A percentile compares a stretch with the other conserved stretches of the same genome.
These are phyloP conservation scores for Cudoniella acicularis DNA, from an alignment of 495 filamentous ascomycete species.

Conservation along the genomic window DNA sequence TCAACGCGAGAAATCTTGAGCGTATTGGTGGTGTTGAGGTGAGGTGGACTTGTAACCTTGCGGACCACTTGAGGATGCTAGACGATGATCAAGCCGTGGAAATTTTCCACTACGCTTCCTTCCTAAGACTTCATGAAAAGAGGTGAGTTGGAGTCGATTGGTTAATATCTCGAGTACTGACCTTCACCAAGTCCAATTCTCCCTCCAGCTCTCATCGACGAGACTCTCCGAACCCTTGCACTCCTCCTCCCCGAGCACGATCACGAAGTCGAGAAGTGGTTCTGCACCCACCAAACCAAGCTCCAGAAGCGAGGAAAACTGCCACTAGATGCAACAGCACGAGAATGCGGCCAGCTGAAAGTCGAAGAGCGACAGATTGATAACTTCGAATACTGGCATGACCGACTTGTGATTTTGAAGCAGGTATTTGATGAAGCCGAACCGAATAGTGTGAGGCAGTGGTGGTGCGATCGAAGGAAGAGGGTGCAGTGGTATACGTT, in stretches of 20 bases:
- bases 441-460: constrained; percentile 30
- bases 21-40: constrained; percentile 35
- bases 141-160: background rate
- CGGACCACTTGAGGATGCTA: constrained; percentile 37
- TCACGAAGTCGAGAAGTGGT: background rate
- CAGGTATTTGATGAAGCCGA: constrained; percentile 21
- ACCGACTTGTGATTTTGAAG: constrained; percentile 16
- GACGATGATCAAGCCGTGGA: constrained; percentile 34
- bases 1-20: constrained; percentile 15
- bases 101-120: constrained; percentile 39
- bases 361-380: constrained; percentile 3
- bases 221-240: constrained; percentile 40
- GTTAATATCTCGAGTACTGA: constrained; percentile 22
- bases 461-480: constrained; percentile 48
- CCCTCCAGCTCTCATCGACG: constrained; percentile 32
- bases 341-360: background rate
- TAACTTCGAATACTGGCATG: constrained; percentile 22
- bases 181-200: constrained; percentile 21
- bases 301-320: background rate
- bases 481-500: constrained; percentile 51
- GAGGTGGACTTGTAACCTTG: constrained; percentile 36
- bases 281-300: background rate
- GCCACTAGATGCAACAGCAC: background rate
- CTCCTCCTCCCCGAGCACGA: constrained; percentile 39
- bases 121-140: constrained; percentile 25